Evolutionary conservation across 495 filamentous ascomycete species (phyloP), one percentile per base, ranked within the genome.

Genomic region (Aspergillus wentii): DNA sequence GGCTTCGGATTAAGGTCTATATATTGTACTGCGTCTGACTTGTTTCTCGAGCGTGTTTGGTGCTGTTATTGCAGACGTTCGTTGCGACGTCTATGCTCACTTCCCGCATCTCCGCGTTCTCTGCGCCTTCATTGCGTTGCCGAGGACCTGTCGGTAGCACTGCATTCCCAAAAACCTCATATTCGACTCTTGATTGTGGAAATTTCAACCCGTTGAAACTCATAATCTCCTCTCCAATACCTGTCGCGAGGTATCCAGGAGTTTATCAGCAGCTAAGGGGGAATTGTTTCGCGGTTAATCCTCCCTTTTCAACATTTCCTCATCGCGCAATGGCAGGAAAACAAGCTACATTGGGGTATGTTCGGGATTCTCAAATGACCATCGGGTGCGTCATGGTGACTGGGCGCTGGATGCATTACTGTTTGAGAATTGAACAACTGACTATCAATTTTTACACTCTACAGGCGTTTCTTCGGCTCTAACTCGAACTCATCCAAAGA

Each of bases 271-370:
- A n/a, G n/a, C n/a, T n/a, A n/a, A n/a, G n/a, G n/a, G n/a, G n/a
- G n/a, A n/a, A n/a, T n/a, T 40, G 27, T 11, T 2, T 22, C 22
- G 17, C 7, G 17, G 15, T 13, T 9, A 33, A 19, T 31, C 16
- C 5, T 3, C 15, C 20, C 2, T 21, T 21, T 46, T 20, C 43
- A 16, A 17, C 40, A 23, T 23, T 15, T 33, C 20, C 35, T 5
- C 13, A 9, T 22, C 9, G 28, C 32, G 56, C 27, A 30, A 71
- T 71, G 68, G 48, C 61, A 5, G 68, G 52, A 11, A 95, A 89
- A 57, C 91, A 97, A 72, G 78, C 85, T 51, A 95, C 88, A 26
- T 62, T 97, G 56, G 88, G 88, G 91, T 97, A 95, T 71, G 91
- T 94, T 30, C 82, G 75, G 59, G 70, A 81, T 40, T 72, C 77